A percentile compares a stretch with the other conserved stretches of the same genome.
phyloP scores from a whole-genome alignment of 2,329 filamentous ascomycete species.

The Fusarium nygamai region DNA sequence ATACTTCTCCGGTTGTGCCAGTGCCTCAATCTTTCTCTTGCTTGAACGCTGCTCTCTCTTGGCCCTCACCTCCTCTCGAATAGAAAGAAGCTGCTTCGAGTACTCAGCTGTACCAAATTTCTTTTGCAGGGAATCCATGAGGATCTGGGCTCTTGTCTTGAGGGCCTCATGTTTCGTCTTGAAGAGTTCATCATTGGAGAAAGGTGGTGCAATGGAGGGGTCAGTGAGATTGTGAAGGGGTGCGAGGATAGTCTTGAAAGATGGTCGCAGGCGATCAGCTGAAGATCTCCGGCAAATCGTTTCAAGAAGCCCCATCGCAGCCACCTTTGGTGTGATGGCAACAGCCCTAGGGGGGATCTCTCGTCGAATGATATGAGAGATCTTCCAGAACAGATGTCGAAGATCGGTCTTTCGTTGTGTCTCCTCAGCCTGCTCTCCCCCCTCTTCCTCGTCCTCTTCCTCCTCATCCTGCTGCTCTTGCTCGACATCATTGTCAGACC shows the following conservation, averaged over 20 bases:
- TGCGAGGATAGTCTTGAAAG: slow-evolving; percentile 68
- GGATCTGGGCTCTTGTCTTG: slow-evolving; percentile 75
- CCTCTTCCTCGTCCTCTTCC: slow-evolving; percentile 57
- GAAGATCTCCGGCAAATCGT: slow-evolving; percentile 73
- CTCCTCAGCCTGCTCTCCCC: slow-evolving; percentile 55
- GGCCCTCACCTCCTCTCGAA: slow-evolving; percentile 76
- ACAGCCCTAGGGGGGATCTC: slow-evolving; percentile 72
- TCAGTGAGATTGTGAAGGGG: slow-evolving; percentile 87
- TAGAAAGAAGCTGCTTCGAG: slow-evolving; percentile 75
- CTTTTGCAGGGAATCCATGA: slow-evolving; percentile 85
- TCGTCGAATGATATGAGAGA: slow-evolving; percentile 81
- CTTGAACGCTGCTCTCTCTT: slow-evolving; percentile 77
- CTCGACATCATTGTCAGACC: slow-evolving; percentile 51
- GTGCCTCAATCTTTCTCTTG: slow-evolving; percentile 90
- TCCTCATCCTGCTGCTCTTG: slow-evolving; percentile 56
- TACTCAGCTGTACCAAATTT: slow-evolving; percentile 85
- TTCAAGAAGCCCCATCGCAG: slow-evolving; percentile 78
- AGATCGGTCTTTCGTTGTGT: slow-evolving; percentile 58
- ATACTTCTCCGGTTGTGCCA: slow-evolving; percentile 81
- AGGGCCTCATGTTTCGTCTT: slow-evolving; percentile 75
- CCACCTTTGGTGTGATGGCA: slow-evolving; percentile 77
- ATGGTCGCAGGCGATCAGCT: slow-evolving; percentile 65
- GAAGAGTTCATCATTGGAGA: slow-evolving; percentile 76
- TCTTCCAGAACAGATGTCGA: slow-evolving; percentile 79
- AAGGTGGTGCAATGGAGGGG: slow-evolving; percentile 75